A percentile compares a stretch with the other conserved stretches of the same genome.
Evolutionary conservation across 768 basidiomycete species (phyloP).

Genomic region (Leccinum rimulosum): DNA sequence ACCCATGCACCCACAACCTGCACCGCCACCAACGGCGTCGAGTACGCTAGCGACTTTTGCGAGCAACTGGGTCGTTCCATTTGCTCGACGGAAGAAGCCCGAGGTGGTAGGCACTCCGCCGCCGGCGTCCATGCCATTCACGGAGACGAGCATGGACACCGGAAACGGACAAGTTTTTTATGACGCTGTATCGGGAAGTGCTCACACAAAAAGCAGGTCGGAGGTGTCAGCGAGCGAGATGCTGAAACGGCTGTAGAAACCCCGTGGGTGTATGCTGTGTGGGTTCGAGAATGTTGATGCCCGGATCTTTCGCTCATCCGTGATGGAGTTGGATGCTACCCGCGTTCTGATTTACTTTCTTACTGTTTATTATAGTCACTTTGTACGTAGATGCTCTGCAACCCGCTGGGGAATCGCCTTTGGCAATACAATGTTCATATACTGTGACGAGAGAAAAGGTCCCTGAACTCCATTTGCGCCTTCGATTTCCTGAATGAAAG

Average conservation of each 20-base stretch:
- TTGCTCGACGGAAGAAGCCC: slow-evolving; percentile 51
- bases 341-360: slow-evolving; percentile 2
- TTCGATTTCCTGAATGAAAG: neutral
- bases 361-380: neutral
- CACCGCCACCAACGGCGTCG: slow-evolving; percentile 40
- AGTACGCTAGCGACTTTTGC: slow-evolving; percentile 57
- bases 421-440: neutral
- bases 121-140: slow-evolving; percentile 4
- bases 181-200: slow-evolving; percentile 16
- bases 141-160: slow-evolving; percentile 17
- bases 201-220: neutral
- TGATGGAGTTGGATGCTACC: neutral
- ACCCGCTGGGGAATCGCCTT: neutral
- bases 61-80: slow-evolving; percentile 63
- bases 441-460: neutral
- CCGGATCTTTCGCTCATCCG: neutral
- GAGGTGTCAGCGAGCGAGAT: slow-evolving; percentile 41
- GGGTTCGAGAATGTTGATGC: neutral
- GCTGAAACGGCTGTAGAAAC: slow-evolving; percentile 27
- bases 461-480: neutral
- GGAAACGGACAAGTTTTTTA: slow-evolving; percentile 22
- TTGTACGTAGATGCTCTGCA: neutral
- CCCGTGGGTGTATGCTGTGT: neutral
- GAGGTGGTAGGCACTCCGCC: slow-evolving; percentile 7
- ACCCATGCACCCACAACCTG: slow-evolving; percentile 1